Conservation (phyloP, 768 basidiomycete genomes). For the Jaapia argillacea region DNA sequence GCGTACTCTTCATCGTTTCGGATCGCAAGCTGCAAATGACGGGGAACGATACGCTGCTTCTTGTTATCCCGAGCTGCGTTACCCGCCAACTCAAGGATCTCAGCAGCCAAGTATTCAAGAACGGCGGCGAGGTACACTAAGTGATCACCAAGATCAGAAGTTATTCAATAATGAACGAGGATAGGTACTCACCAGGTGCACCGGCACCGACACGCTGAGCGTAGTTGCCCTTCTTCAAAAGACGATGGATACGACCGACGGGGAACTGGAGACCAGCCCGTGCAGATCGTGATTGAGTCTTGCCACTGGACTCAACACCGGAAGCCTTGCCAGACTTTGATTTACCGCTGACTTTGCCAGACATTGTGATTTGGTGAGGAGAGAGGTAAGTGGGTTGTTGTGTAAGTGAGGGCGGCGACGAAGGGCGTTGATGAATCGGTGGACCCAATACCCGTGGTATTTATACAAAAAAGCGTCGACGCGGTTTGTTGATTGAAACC, state of each 20-base stretch:
- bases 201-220: constrained; percentile 83
- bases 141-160: constrained; percentile 1
- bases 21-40: constrained; percentile 91
- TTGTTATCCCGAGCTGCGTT: constrained; percentile 87
- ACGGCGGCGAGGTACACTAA: constrained; percentile 87
- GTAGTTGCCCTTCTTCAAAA: constrained; percentile 80
- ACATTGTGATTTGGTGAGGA: constrained; percentile 17
- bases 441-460: constrained; percentile 1
- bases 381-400: constrained; percentile 1
- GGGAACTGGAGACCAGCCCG: constrained; percentile 80
- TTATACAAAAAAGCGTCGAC: constrained; percentile 9
- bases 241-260: constrained; percentile 89
- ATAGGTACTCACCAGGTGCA: constrained; percentile 75
- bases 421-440: constrained; percentile 9
- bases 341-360: constrained; percentile 44
- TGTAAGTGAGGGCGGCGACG: constrained; percentile 7
- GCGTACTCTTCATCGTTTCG: constrained; percentile 85
- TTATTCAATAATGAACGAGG: constrained; percentile 7
- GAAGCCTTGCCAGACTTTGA: constrained; percentile 58
- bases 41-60: constrained; percentile 93
- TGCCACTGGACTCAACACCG: constrained; percentile 29
- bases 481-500: neutral
- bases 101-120: constrained; percentile 86
- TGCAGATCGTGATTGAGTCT: constrained; percentile 61
- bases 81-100: constrained; percentile 90